These are phyloP conservation scores for Evernia prunastri DNA, from an alignment of 495 filamentous ascomycete species.

Conservation along the genomic window DNA sequence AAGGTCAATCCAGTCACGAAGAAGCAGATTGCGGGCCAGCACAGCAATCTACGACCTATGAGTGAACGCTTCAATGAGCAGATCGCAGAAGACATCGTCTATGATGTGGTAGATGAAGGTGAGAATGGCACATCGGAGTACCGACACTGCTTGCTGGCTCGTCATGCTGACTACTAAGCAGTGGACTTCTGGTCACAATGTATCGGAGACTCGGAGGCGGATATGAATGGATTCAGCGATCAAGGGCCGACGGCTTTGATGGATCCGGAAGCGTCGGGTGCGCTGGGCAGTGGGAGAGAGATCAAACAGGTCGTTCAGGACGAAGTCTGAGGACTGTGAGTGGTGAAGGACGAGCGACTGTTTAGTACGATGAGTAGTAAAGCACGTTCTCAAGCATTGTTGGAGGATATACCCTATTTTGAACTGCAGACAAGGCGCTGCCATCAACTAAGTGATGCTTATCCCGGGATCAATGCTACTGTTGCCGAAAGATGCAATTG, in stretches of 20 bases:
- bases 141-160: slow-evolving; percentile 27
- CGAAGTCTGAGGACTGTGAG: slow-evolving; percentile 2
- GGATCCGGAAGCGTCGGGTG: slow-evolving; percentile 14
- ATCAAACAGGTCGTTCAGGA: slow-evolving; percentile 25
- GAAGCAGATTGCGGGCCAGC: slow-evolving; percentile 25
- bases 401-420: neutral
- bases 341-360: neutral
- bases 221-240: slow-evolving; percentile 18
- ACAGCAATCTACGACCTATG: slow-evolving; percentile 46
- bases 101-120: slow-evolving; percentile 68
- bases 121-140: neutral
- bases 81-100: slow-evolving; percentile 89
- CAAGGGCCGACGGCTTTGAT: slow-evolving; percentile 16
- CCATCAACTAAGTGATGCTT: no score
- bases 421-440: neutral
- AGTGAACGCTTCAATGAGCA: slow-evolving; percentile 85
- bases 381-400: no score
- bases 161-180: slow-evolving; percentile 60
- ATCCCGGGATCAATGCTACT: neutral
- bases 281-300: slow-evolving; percentile 15
- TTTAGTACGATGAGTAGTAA: neutral
- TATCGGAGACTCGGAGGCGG: slow-evolving; percentile 13
- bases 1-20: slow-evolving; percentile 18
- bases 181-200: slow-evolving; percentile 28
- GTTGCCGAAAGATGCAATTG: neutral